These are phyloP conservation scores for Xylariaceae sp. DNA, from an alignment of 2,329 filamentous ascomycete species.

Conservation along the genomic window DNA sequence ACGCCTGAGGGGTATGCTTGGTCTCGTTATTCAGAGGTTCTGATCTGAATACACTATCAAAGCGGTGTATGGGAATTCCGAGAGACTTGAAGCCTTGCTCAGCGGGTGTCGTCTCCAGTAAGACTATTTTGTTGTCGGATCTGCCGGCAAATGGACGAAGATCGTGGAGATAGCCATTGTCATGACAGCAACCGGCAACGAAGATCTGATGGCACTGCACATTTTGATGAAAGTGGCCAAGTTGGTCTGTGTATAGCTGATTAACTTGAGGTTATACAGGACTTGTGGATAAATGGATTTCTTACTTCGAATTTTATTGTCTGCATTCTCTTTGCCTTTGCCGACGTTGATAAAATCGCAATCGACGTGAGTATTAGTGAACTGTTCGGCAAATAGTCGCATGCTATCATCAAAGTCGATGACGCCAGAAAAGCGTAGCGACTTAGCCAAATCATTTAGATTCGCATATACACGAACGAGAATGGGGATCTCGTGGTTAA, in stretches of 20 bases:
- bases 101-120: conserved; percentile 33
- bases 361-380: conserved; percentile 33
- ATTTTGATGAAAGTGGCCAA: conserved; percentile 33
- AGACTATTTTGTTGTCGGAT: conserved; percentile 23
- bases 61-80: conserved; percentile 31
- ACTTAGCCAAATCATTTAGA: conserved; percentile 31
- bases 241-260: conserved; percentile 25
- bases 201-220: conserved; percentile 33
- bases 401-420: conserved; percentile 31
- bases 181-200: conserved; percentile 33
- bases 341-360: conserved; percentile 35
- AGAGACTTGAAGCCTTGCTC: conserved; percentile 30
- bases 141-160: conserved; percentile 31
- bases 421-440: conserved; percentile 30
- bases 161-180: conserved; percentile 35
- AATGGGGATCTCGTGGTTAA: conserved; percentile 28
- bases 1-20: conserved; percentile 19
- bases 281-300: background rate
- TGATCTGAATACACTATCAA: conserved; percentile 31
- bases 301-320: conserved; percentile 32
- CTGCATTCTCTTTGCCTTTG: conserved; percentile 33
- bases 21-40: conserved; percentile 30
- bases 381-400: conserved; percentile 31
- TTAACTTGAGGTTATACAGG: conserved; percentile 10
- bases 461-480: conserved; percentile 34